These are phyloP conservation scores for Phialophora expanda DNA, from an alignment of 2,329 filamentous ascomycete genomes.

Conservation along the genomic window DNA sequence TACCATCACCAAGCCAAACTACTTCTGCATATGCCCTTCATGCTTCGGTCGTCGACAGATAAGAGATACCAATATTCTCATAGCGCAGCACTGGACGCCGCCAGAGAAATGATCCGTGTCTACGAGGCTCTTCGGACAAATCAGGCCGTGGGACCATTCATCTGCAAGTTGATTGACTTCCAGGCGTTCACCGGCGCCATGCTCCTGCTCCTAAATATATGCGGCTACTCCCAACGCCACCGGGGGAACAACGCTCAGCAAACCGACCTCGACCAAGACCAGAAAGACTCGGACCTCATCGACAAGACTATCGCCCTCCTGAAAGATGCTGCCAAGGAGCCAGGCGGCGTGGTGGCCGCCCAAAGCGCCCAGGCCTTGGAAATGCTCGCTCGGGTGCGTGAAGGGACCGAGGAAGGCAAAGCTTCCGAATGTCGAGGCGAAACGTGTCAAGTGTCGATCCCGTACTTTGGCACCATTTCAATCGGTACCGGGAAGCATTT, in stretches of 20 bases:
- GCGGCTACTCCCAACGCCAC: slow-evolving; percentile 45
- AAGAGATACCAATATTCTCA: slow-evolving; percentile 49
- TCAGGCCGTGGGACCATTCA: slow-evolving; percentile 42
- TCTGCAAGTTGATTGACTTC: slow-evolving; percentile 57
- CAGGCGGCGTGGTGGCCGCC: slow-evolving; percentile 51
- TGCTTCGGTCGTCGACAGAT: slow-evolving; percentile 49
- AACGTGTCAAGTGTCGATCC: slow-evolving; percentile 51
- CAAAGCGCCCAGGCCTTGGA: slow-evolving; percentile 52
- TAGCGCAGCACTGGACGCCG: slow-evolving; percentile 48
- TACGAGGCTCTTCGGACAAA: slow-evolving; percentile 47
- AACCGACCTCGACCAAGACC: slow-evolving; percentile 42
- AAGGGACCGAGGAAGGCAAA: slow-evolving; percentile 35
- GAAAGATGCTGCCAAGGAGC: slow-evolving; percentile 43
- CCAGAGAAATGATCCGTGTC: slow-evolving; percentile 48
- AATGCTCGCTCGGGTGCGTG: slow-evolving; percentile 43
- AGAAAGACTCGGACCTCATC: slow-evolving; percentile 48
- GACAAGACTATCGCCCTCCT: slow-evolving; percentile 44
- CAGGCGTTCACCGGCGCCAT: slow-evolving; percentile 54
- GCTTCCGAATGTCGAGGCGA: slow-evolving; percentile 26
- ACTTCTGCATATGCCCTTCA: slow-evolving; percentile 55
- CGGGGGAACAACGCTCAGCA: slow-evolving; percentile 31
- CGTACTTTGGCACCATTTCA: slow-evolving; percentile 54
- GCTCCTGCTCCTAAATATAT: slow-evolving; percentile 52
- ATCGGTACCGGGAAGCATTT: slow-evolving; percentile 46
- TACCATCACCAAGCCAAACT: slow-evolving; percentile 49